Evolutionary conservation across 2,329 filamentous ascomycete genomes (phyloP), one percentile per base, ranked within the genome.

Genomic region (Exophiala xenobiotica): DNA sequence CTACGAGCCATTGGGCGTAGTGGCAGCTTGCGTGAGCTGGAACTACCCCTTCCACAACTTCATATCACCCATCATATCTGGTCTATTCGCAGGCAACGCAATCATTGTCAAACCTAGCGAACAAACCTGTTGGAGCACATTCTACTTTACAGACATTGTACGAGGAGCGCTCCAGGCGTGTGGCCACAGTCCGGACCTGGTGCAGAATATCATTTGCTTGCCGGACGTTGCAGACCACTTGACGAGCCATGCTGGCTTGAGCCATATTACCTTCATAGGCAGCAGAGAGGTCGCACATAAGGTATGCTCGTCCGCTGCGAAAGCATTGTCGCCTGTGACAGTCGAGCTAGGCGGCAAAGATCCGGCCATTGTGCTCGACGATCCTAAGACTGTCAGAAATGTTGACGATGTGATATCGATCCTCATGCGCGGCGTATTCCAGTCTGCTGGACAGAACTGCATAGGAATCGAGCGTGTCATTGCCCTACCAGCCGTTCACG

Each of bases 11-110:
- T 75, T 97, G 16, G 93, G 93, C 12, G 90, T 99, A 27, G 88
- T 99, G 4, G 86, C 90, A 8, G 92, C 93, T 14, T 86, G 92
- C 46, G 90, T 99, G 37, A 93, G 88, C 66, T 99, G 93, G 93
- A 99, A 99, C 74, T 97, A 90, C 67, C 85, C 89, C 38, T 95
- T 97, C 70, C 93, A 99, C 74, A 99, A 99, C 71, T 78, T 97
- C 57, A 82, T 97, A 40, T 90, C 88, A 0, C 93, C 92, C 11
- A 81, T 96, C 60, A 95, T 97, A 66, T 91, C 88, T 60, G 85
- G 88, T 12, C 79, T 97, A 44, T 97, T 97, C 67, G 80, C 91
- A 11, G 93, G 93, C 40, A 96, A 97, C 67, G 89, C 83, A 45
- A 86, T 97, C 59, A 78, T 99, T 35, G 87, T 97, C 68, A 99